phyloP scores from a whole-genome alignment of 768 basidiomycete genomes.

The Cystobasidiopsis lactophilus region DNA sequence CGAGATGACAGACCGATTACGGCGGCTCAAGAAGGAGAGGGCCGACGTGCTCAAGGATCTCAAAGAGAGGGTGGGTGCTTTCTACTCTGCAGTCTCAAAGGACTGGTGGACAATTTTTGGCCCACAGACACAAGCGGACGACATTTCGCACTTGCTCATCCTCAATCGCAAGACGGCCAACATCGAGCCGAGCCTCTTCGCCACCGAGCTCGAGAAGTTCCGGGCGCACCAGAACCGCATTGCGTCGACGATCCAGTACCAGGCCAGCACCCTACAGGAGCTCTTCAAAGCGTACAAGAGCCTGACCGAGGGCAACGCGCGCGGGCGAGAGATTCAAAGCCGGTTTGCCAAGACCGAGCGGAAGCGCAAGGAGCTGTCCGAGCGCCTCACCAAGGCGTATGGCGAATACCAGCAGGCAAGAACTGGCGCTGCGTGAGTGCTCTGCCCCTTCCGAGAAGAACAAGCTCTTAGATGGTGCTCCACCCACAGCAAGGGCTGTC shows the following conservation, averaged over 20 bases:
- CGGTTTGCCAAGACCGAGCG: conserved; percentile 67
- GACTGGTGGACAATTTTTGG: neutral
- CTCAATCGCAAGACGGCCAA: conserved; percentile 66
- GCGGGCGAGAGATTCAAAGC: conserved; percentile 50
- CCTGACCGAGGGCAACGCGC: conserved; percentile 42
- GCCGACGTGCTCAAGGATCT: conserved; percentile 73
- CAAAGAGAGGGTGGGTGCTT: conserved; percentile 59
- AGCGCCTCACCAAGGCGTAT: conserved; percentile 48
- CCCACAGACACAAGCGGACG: conserved; percentile 45
- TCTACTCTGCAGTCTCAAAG: neutral
- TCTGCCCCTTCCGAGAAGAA: neutral
- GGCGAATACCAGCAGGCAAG: conserved; percentile 72
- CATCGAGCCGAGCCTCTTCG: conserved; percentile 71
- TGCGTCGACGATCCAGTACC: conserved; percentile 50
- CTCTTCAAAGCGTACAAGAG: conserved; percentile 48
- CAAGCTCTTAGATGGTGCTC: neutral
- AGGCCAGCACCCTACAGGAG: conserved; percentile 51
- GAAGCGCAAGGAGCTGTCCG: conserved; percentile 48
- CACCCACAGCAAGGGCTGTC: conserved; percentile 49
- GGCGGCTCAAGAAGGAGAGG: conserved; percentile 65
- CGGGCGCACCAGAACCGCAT: conserved; percentile 69
- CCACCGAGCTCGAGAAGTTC: conserved; percentile 88
- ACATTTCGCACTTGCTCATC: conserved; percentile 81
- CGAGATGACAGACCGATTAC: conserved; percentile 50
- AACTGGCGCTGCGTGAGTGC: conserved; percentile 35